Base-by-base conservation (phyloP, 2,329 filamentous ascomycete genomes). In the Venturia pyrina region DNA sequence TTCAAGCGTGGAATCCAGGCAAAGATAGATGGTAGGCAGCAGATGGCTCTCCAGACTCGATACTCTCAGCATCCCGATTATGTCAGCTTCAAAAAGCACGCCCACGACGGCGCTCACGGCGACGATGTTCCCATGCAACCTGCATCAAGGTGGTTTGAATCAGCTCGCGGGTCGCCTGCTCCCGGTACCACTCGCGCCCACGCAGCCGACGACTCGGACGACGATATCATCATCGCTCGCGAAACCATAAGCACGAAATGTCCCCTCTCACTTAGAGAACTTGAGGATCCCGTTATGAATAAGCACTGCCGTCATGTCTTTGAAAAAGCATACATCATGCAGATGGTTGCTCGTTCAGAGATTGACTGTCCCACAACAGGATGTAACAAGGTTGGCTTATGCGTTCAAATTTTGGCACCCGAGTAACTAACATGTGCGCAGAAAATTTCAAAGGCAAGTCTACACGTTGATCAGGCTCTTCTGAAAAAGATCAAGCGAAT, bases 281-380 rank as follows among this genome's bases (percentile, higher is more conserved):
- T 87, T 87, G 69, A 91, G 91, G 0, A 92, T 78, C 89, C 89
- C 91, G 74, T 91, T 88, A 71, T 91, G 89, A 0, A 88, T 89
- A 0, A 83, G 88, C 70, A 91, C 90, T 44, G 86, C 88, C 3
- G 91, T 81, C 83, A 91, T 85, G 75, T 83, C 0, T 93, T 90
- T 72, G 88, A 93, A 72, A 87, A 85, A 73, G 71, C 73, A 1
- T 84, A 85, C 0, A 87, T 93, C 48, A 66, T 84, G 32, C 82
- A 85, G 56, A 87, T 79, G 73, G 80, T 80, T 46, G 65, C 73
- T 71, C 63, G 64, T 15, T 76, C 69, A 65, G 66, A 71, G 63
- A 78, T 83, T 0, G 78, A 82, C 64, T 92, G 89, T 72, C 89
- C 89, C 0, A 82, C 86, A 66, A 77, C 82, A 2, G 88, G 89